phyloP scores from a whole-genome alignment of 805 yeast genomes.

The Saccharomycopsis fermentans region DNA sequence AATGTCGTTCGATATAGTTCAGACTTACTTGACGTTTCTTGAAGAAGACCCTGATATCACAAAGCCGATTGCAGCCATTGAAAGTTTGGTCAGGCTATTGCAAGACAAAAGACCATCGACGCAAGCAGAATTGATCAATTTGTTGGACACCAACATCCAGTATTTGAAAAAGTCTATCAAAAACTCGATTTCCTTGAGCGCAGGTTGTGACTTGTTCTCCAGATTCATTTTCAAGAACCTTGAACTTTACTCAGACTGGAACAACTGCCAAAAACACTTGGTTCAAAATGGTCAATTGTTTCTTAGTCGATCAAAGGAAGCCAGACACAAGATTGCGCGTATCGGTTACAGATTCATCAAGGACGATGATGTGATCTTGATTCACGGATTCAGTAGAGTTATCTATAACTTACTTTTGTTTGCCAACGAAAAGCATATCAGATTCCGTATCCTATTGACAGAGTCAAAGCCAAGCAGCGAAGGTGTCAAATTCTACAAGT shows the following conservation, averaged over 20 bases:
- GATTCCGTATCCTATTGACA: slow-evolving; percentile 86
- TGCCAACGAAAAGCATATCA: slow-evolving; percentile 61
- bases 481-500: slow-evolving; percentile 58
- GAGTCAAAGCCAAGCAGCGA: slow-evolving; percentile 76
- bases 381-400: slow-evolving; percentile 89
- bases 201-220: slow-evolving; percentile 96
- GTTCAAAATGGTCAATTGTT: slow-evolving; percentile 92
- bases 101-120: slow-evolving; percentile 82
- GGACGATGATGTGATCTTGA: slow-evolving; percentile 84
- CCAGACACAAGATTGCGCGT: slow-evolving; percentile 79
- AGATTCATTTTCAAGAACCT: slow-evolving; percentile 85
- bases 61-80: slow-evolving; percentile 98
- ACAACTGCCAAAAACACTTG: slow-evolving; percentile 74
- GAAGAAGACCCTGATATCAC: slow-evolving; percentile 93
- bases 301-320: slow-evolving; percentile 81
- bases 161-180: slow-evolving; percentile 70
- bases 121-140: slow-evolving; percentile 80
- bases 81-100: slow-evolving; percentile 77
- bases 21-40: slow-evolving; percentile 68
- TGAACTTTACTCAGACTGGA: slow-evolving; percentile 88
- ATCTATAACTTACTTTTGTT: slow-evolving; percentile 64
- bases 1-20: slow-evolving; percentile 62
- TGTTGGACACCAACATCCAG: slow-evolving; percentile 67
- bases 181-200: slow-evolving; percentile 86
- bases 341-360: slow-evolving; percentile 81